phyloP scores from a whole-genome alignment of 768 basidiomycete genomes.

The Dentipellis fragilis region DNA sequence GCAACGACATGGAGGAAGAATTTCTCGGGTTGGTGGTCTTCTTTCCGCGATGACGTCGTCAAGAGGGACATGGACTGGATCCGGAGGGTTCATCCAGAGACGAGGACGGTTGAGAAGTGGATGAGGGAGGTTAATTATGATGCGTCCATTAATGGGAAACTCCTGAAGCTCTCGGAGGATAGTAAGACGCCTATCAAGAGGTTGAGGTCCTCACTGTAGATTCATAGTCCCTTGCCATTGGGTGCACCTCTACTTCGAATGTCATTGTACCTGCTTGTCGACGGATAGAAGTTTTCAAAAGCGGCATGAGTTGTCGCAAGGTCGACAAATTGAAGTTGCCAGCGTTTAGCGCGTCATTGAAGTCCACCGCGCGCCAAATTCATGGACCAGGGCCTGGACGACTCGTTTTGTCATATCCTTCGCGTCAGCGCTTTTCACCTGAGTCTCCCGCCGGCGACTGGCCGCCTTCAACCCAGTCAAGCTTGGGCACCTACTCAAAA shows the following conservation, averaged over 20 bases:
- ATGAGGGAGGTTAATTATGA: neutral
- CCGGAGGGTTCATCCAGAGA: slow-evolving; percentile 25
- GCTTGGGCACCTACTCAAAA: no score
- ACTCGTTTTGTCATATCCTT: no score
- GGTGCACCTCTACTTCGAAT: neutral
- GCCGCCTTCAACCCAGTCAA: no score
- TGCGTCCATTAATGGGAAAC: neutral
- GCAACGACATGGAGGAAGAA: slow-evolving; percentile 22
- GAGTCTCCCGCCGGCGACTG: no score
- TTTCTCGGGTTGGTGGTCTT: slow-evolving; percentile 32
- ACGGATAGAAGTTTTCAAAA: no score
- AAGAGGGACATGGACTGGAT: slow-evolving; percentile 36
- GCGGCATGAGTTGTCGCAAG: no score
- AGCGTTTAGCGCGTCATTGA: no score
- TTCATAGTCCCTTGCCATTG: neutral
- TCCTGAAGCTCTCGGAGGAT: neutral
- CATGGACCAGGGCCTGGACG: no score
- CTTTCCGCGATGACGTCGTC: slow-evolving; percentile 33
- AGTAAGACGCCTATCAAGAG: neutral
- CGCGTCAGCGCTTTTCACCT: no score
- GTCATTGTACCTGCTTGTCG: neutral
- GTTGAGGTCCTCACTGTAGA: no score
- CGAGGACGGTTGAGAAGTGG: slow-evolving; percentile 18
- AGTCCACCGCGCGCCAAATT: no score
- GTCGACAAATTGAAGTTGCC: no score